A percentile compares a stretch with the other conserved stretches of the same genome.
Evolutionary conservation across 768 basidiomycete genomes (phyloP).

Genomic region (Candolleomyces efflorescens): DNA sequence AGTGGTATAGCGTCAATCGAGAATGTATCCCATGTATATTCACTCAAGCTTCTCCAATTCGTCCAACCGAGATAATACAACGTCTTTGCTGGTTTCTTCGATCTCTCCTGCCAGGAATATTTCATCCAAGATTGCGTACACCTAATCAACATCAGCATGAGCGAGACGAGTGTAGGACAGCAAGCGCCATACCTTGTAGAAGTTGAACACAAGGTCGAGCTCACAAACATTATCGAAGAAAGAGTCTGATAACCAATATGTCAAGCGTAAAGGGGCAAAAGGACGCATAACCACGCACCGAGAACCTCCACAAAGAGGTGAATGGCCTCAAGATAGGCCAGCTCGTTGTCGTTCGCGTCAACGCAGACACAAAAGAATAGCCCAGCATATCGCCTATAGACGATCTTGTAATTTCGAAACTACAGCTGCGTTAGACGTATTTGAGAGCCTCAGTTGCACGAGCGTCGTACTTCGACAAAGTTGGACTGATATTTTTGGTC

Average conservation of each 20-base stretch:
- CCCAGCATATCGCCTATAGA: conserved; percentile 95
- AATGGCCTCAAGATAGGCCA: conserved; percentile 95
- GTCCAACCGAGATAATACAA: conserved; percentile 86
- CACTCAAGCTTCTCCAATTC: conserved; percentile 91
- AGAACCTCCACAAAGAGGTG: conserved; percentile 98
- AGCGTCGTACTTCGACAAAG: conserved; percentile 85
- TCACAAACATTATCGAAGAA: conserved; percentile 99
- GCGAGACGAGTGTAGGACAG: not conserved
- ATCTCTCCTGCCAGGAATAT: conserved; percentile 98
- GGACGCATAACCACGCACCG: conserved; percentile 47
- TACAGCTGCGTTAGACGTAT: conserved; percentile 25
- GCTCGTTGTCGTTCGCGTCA: conserved; percentile 97
- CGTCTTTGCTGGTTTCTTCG: conserved; percentile 97
- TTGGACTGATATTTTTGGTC: conserved; percentile 99
- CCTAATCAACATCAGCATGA: conserved; percentile 39
- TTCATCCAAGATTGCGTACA: conserved; percentile 97
- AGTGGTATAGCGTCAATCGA: not conserved
- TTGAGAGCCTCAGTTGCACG: conserved; percentile 2
- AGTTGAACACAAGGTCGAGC: conserved; percentile 97
- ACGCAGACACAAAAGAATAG: conserved; percentile 98
- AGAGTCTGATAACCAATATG: conserved; percentile 52
- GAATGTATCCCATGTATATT: not conserved
- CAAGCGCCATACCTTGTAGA: conserved; percentile 73
- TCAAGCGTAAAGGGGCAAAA: conserved; percentile 2
- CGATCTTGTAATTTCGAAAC: conserved; percentile 98